These are phyloP conservation scores for Phaseolus coccineus DNA, from an alignment of 331 rosid genomes.

Conservation along the genomic window DNA sequence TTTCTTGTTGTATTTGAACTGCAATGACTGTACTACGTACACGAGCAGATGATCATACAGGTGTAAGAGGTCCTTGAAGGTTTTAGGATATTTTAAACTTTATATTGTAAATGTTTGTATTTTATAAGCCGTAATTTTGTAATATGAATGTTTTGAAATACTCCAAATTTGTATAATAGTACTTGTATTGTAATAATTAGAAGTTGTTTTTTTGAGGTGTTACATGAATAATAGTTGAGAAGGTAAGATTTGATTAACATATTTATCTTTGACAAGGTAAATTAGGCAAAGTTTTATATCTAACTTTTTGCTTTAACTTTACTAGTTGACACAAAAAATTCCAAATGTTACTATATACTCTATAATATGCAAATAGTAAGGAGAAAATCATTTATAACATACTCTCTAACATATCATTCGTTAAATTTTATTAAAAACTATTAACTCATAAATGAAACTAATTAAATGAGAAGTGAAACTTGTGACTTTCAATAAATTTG, in stretches of 20 bases:
- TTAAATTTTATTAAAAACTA: background rate
- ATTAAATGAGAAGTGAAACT: background rate
- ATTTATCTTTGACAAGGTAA: conserved; percentile 58
- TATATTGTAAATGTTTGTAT: too few species aligned
- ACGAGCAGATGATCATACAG: too few species aligned
- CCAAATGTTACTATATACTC: background rate
- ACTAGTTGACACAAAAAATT: conserved; percentile 22
- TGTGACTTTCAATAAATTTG: background rate
- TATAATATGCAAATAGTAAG: too few species aligned
- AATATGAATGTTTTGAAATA: too few species aligned
- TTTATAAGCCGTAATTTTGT: too few species aligned
- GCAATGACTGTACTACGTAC: too few species aligned
- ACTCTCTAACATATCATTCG: background rate
- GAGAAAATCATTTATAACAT: background rate
- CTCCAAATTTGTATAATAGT: too few species aligned
- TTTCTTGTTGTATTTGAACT: too few species aligned
- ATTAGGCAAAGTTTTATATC: conserved; percentile 40
- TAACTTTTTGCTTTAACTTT: conserved; percentile 23
- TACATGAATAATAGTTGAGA: conserved; percentile 16
- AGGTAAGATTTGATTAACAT: conserved; percentile 27
- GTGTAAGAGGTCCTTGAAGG: too few species aligned
- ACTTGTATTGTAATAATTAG: too few species aligned
- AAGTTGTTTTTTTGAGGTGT: too few species aligned
- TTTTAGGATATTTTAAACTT: too few species aligned
- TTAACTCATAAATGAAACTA: background rate